Percentiles rank a stretch among this genome's conserved stretches.
phyloP scores from a whole-genome alignment of 352 stramenopile genomes.

The Phytophthora constricta region DNA sequence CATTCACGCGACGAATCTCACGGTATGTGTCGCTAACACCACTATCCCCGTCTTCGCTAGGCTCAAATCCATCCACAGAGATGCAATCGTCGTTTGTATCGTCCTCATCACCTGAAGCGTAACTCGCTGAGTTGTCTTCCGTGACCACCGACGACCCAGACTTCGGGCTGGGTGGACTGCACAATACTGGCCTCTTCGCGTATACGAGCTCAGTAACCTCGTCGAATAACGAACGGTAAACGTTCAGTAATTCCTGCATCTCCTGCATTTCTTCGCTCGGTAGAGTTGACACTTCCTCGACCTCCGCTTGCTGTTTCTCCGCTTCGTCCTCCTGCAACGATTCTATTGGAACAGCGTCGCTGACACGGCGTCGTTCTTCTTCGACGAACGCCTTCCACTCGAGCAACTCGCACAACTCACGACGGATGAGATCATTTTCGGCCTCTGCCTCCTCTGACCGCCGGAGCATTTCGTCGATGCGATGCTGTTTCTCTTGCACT shows the following conservation, averaged over 20 bases:
- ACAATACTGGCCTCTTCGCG: conserved; percentile 58
- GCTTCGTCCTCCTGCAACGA: conserved; percentile 26
- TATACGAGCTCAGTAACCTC: conserved; percentile 64
- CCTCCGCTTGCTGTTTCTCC: conserved; percentile 24
- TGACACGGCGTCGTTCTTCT: conserved; percentile 47
- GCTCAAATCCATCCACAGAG: conserved; percentile 42
- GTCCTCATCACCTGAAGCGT: conserved; percentile 62
- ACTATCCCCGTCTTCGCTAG: conserved; percentile 40
- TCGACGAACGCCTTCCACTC: conserved; percentile 78
- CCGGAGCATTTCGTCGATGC: conserved; percentile 31
- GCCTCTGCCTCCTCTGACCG: conserved; percentile 58
- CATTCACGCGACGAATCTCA: conserved; percentile 70
- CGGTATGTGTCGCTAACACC: conserved; percentile 43
- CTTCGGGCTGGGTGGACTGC: conserved; percentile 49
- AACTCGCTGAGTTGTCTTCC: conserved; percentile 70
- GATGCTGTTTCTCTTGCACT: conserved; percentile 44
- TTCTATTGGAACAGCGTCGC: conserved; percentile 33
- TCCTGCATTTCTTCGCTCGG: conserved; percentile 54
- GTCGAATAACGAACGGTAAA: conserved; percentile 72
- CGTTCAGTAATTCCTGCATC: conserved; percentile 66
- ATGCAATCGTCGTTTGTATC: conserved; percentile 41
- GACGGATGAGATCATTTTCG: conserved; percentile 75
- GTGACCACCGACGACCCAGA: conserved; percentile 75
- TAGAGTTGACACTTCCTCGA: conserved; percentile 29
- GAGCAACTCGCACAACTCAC: conserved; percentile 71